Conservation (phyloP, 2,329 filamentous ascomycete genomes). For the Fusarium heterosporum region DNA sequence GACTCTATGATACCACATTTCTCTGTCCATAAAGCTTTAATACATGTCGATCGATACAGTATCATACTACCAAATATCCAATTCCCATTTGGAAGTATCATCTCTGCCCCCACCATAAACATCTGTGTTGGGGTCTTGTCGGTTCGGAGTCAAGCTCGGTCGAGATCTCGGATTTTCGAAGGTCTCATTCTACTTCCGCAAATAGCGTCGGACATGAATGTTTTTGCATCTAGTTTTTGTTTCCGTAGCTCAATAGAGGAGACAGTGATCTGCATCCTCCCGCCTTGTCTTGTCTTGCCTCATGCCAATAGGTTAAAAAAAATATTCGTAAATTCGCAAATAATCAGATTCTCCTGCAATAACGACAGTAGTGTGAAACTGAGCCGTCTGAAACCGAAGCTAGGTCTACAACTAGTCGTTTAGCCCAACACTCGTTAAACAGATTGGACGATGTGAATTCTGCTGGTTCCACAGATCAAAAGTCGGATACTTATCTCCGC, state of each 20-base stretch:
- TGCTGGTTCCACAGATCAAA: background rate
- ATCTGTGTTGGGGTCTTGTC: slow-evolving; percentile 21
- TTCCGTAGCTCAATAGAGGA: background rate
- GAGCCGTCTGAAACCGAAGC: slow-evolving; percentile 28
- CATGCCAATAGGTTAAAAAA: background rate
- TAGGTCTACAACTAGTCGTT: slow-evolving; percentile 4
- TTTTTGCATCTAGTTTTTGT: background rate
- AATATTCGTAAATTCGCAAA: slow-evolving; percentile 19
- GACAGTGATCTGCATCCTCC: background rate
- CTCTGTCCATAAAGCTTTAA: background rate
- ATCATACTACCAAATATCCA: too few relatives aligned
- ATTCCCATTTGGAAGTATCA: too few relatives aligned
- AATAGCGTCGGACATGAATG: slow-evolving; percentile 12
- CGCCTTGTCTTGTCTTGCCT: slow-evolving; percentile 9
- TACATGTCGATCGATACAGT: background rate
- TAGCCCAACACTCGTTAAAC: slow-evolving; percentile 7
- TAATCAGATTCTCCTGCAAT: slow-evolving; percentile 2
- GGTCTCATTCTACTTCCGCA: slow-evolving; percentile 6
- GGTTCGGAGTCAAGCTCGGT: slow-evolving; percentile 27
- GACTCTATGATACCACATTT: too few relatives aligned
- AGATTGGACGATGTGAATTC: background rate
- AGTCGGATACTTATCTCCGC: slow-evolving; percentile 24
- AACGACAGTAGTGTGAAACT: slow-evolving; percentile 8
- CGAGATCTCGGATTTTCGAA: slow-evolving; percentile 33
- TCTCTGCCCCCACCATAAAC: background rate